Evolutionary conservation across 2,329 filamentous ascomycete genomes (phyloP).

Genomic region (Karstenula rhodostoma): DNA sequence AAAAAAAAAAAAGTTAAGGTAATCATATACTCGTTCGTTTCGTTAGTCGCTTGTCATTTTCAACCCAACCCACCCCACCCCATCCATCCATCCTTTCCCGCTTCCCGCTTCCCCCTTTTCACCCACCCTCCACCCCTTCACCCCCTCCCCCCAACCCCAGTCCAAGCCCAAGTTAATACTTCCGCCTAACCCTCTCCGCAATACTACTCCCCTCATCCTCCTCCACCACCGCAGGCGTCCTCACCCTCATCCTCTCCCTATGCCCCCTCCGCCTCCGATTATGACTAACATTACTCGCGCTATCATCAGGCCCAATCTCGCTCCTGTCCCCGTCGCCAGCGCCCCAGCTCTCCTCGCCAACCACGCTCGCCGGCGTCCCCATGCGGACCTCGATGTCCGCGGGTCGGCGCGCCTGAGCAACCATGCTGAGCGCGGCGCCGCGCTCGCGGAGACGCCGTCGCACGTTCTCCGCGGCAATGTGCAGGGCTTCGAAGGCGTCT

Average conservation of each 20-base stretch:
- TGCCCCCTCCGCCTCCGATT: constrained; percentile 72
- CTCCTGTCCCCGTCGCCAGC: constrained; percentile 56
- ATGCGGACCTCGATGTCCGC: constrained; percentile 54
- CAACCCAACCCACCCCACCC: too few species aligned
- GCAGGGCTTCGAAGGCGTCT: constrained; percentile 92
- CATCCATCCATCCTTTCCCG: too few species aligned
- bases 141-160: too few species aligned
- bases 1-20: too few species aligned
- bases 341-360: constrained; percentile 44
- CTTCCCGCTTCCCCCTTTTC: too few species aligned
- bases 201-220: constrained; percentile 46
- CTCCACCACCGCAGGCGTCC: constrained; percentile 72
- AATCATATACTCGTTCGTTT: too few species aligned
- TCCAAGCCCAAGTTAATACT: too few species aligned
- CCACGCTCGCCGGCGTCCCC: constrained; percentile 57
- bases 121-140: too few species aligned
- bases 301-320: constrained; percentile 77
- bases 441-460: constrained; percentile 82
- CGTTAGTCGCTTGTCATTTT: too few species aligned
- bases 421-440: constrained; percentile 76
- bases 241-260: constrained; percentile 69
- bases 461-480: constrained; percentile 82
- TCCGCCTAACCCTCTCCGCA: constrained; percentile 38
- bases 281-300: constrained; percentile 80
- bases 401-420: constrained; percentile 65